Conservation (phyloP, 2,329 filamentous ascomycete genomes). For the Aspergillus fischeri region DNA sequence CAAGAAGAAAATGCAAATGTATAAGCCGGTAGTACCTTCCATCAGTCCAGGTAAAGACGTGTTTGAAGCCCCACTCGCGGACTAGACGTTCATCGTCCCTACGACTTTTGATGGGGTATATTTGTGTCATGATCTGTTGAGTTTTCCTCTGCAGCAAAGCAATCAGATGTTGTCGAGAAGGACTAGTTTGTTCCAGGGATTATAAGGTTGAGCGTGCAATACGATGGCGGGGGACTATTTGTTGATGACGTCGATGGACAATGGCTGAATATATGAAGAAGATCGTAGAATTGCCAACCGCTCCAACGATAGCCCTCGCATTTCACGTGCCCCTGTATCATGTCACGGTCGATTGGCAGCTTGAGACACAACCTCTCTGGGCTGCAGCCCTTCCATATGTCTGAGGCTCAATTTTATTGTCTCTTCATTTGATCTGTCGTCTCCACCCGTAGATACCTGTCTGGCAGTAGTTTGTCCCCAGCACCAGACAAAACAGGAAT, state of each 20-base stretch:
- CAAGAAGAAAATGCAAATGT: not conserved
- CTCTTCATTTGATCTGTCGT: too few relatives aligned
- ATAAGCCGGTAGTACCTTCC: constrained; percentile 44
- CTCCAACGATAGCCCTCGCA: not conserved
- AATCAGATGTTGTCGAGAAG: not conserved
- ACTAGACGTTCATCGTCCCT: constrained; percentile 53
- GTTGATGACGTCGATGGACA: not conserved
- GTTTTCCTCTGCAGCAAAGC: not conserved
- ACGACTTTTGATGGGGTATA: constrained; percentile 31
- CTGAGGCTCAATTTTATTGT: too few relatives aligned
- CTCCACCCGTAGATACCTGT: too few relatives aligned
- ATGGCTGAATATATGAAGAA: not conserved
- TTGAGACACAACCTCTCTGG: too few relatives aligned
- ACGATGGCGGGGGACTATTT: not conserved
- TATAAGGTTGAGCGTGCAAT: not conserved
- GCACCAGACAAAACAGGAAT: too few relatives aligned
- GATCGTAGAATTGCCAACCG: not conserved
- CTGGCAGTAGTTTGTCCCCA: too few relatives aligned
- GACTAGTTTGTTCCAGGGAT: not conserved
- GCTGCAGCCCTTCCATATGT: too few relatives aligned
- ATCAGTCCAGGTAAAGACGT: constrained; percentile 61
- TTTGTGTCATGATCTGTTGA: constrained; percentile 21
- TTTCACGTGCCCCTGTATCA: too few relatives aligned
- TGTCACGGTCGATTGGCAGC: too few relatives aligned
- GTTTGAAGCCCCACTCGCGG: constrained; percentile 54